Evolutionary conservation across 2,329 filamentous ascomycete genomes (phyloP).

Genomic region (Canariomyces notabilis): DNA sequence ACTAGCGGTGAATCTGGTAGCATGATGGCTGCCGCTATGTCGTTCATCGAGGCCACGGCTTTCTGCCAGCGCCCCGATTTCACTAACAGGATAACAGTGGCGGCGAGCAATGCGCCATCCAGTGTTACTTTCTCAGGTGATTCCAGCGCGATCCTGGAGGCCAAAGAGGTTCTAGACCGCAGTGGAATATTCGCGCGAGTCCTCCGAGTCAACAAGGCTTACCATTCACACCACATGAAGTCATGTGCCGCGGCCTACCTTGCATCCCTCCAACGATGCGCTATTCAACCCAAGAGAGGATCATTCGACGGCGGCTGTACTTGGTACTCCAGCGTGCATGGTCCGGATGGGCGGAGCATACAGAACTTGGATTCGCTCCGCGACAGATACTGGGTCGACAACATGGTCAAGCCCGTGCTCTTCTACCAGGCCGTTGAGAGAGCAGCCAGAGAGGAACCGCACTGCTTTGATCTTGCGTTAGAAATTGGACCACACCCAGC

Average conservation of each 20-base stretch:
- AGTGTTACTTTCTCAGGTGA: conserved; percentile 12
- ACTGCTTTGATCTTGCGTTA: conserved; percentile 23
- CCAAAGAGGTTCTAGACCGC: conserved; percentile 24
- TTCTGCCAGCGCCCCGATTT: neutral
- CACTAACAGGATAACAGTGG: conserved; percentile 1
- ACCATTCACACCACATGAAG: conserved; percentile 37
- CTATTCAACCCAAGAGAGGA: neutral
- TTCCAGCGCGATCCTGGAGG: conserved; percentile 25
- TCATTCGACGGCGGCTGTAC: neutral
- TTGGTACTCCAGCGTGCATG: conserved; percentile 4
- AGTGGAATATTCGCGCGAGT: conserved; percentile 27
- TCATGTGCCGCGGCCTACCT: conserved; percentile 7
- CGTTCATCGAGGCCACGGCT: neutral
- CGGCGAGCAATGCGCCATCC: conserved; percentile 7
- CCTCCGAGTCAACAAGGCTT: conserved; percentile 34
- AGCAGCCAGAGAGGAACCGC: neutral
- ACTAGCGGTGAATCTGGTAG: conserved; percentile 12
- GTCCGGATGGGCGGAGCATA: neutral
- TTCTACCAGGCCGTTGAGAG: conserved; percentile 23
- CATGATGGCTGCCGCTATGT: conserved; percentile 12
- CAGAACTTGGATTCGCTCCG: neutral
- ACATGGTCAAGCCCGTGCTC: conserved; percentile 23
- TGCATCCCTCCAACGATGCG: neutral
- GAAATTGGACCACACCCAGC: conserved; percentile 37
- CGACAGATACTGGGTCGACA: conserved; percentile 23